Evolutionary conservation across 176 grass and related monocot species (phyloP).

Genomic region (Oryza nivara): DNA sequence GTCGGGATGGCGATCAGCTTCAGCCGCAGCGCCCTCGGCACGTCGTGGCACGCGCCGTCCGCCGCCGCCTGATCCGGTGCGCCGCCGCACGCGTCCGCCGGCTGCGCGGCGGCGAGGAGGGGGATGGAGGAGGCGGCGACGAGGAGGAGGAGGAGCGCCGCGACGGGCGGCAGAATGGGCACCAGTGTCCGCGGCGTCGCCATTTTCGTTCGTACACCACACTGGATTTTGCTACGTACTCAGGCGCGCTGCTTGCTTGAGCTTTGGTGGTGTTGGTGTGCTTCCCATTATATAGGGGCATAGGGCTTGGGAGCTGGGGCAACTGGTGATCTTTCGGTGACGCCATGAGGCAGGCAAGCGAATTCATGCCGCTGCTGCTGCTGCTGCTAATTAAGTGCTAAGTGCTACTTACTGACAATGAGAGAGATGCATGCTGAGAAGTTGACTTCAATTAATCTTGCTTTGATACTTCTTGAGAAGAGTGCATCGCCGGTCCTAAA

Average conservation of each 20-base stretch:
- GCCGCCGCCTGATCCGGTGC: neutral
- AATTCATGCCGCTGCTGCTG: neutral
- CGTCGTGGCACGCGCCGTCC: slow-evolving; percentile 47
- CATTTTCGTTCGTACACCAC: neutral
- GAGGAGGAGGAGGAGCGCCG: neutral
- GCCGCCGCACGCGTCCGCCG: neutral
- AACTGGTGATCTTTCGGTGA: neutral
- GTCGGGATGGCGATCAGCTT: slow-evolving; percentile 68
- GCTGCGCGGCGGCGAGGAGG: slow-evolving; percentile 3
- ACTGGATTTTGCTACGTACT: no score
- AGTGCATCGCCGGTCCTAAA: no score
- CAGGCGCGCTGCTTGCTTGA: neutral
- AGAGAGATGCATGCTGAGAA: neutral
- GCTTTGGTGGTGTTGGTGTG: neutral
- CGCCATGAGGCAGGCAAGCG: neutral
- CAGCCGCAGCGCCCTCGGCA: slow-evolving; percentile 58
- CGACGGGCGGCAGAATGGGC: neutral
- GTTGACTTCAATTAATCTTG: neutral
- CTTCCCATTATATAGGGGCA: neutral
- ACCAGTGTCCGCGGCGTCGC: neutral
- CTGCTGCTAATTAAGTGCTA: no score
- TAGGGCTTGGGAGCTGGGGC: neutral
- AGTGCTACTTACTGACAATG: neutral
- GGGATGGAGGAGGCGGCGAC: neutral
- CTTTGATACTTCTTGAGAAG: neutral